Percentiles rank a stretch among this genome's conserved stretches.
These are phyloP conservation scores for Abrus pulchellus DNA, from an alignment of 306 rosid species.

Conservation along the genomic window DNA sequence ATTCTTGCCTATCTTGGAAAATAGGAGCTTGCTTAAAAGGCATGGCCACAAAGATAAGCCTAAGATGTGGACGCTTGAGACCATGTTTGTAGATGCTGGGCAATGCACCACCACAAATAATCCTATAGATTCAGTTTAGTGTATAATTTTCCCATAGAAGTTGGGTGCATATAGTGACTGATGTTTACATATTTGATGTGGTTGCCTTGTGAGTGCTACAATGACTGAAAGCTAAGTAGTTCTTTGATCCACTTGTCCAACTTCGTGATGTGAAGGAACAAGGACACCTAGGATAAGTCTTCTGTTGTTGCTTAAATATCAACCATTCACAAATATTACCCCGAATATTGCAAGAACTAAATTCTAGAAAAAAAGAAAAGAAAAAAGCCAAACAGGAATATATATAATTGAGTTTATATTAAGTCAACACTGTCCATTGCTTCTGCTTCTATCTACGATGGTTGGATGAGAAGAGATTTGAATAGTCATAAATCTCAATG, in stretches of 20 bases:
- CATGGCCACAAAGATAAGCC: slow-evolving; percentile 41
- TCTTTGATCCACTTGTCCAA: slow-evolving; percentile 16
- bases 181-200: slow-evolving; percentile 43
- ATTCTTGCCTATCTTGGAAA: slow-evolving; percentile 5
- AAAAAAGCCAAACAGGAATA: not conserved
- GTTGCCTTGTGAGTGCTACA: slow-evolving; percentile 21
- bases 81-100: slow-evolving; percentile 43
- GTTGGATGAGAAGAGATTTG: slow-evolving; percentile 26
- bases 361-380: not conserved
- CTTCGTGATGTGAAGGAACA: slow-evolving; percentile 38
- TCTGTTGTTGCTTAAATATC: not conserved
- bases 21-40: slow-evolving; percentile 42
- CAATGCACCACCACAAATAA: slow-evolving; percentile 46
- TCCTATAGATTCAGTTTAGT: slow-evolving; percentile 2
- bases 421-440: slow-evolving; percentile 25
- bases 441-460: slow-evolving; percentile 3
- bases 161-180: slow-evolving; percentile 28
- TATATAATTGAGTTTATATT: slow-evolving; percentile 11
- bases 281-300: slow-evolving; percentile 19
- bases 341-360: slow-evolving; percentile 16
- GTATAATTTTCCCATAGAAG: not conserved
- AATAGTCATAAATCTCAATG: not conserved
- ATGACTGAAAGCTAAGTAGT: slow-evolving; percentile 23
- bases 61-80: slow-evolving; percentile 39
- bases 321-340: slow-evolving; percentile 20